phyloP scores from a whole-genome alignment of 129 eudicot genomes.

The sunflower (Helianthus annuus) region DNA sequence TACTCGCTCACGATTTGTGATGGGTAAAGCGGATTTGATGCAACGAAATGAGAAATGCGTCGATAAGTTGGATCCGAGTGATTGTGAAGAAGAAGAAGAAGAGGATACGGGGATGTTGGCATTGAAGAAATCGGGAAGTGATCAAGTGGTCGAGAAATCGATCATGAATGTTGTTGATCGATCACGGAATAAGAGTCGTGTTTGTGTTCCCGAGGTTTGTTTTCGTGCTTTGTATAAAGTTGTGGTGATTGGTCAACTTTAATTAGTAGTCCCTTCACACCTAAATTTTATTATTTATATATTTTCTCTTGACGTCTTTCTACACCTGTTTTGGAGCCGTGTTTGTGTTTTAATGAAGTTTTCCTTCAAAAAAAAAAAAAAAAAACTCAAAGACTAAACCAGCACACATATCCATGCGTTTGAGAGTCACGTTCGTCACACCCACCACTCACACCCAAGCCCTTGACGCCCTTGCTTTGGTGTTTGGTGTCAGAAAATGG shows the following conservation, averaged over 20 bases:
- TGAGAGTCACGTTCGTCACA: too few species aligned
- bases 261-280: background rate
- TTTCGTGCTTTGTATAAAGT: background rate
- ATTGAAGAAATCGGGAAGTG: constrained; percentile 20
- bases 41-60: constrained; percentile 19
- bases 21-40: constrained; percentile 50
- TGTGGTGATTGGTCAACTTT: too few species aligned
- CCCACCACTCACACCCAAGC: too few species aligned
- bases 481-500: too few species aligned
- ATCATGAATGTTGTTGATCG: constrained; percentile 8
- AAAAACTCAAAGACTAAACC: too few species aligned
- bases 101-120: constrained; percentile 35
- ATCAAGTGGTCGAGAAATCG: constrained; percentile 27
- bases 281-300: background rate
- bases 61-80: constrained; percentile 8
- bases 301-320: too few species aligned
- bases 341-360: too few species aligned
- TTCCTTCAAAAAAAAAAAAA: too few species aligned
- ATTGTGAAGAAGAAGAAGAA: constrained; percentile 32
- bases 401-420: too few species aligned
- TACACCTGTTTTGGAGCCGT: too few species aligned
- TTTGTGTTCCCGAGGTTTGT: constrained; percentile 27
- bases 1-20: constrained; percentile 51
- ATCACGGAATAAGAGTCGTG: constrained; percentile 32
- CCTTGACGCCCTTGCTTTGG: too few species aligned